A percentile compares a stretch with the other conserved stretches of the same genome.
Conservation (phyloP, 1,284 basidiomycete genomes). For the Leccinum subrobustum region DNA sequence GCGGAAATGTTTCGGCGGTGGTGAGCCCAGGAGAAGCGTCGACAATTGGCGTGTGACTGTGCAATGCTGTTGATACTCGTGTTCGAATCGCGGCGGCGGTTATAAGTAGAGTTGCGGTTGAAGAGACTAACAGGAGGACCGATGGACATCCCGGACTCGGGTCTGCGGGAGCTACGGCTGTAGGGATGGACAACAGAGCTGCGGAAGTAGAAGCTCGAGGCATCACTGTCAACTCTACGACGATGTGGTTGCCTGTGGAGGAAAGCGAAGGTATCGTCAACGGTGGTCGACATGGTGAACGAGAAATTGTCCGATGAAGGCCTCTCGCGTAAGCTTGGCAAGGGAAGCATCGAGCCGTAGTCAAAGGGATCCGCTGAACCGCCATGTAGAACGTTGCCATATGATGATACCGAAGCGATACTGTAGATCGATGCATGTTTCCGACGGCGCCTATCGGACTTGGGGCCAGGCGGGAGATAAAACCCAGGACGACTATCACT, state of each 20-base stretch:
- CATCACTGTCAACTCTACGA: conserved; percentile 68
- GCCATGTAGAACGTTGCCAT: conserved; percentile 64
- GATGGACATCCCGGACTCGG: conserved; percentile 47
- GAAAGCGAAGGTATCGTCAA: conserved; percentile 76
- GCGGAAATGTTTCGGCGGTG: conserved; percentile 60
- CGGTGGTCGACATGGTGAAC: conserved; percentile 52
- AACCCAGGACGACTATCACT: too few relatives aligned
- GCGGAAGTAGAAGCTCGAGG: conserved; percentile 74
- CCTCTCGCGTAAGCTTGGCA: conserved; percentile 50
- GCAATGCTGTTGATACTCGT: conserved; percentile 53
- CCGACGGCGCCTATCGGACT: too few relatives aligned
- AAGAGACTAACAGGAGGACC: conserved; percentile 71
- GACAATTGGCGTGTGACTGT: conserved; percentile 51
- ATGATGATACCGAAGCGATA: conserved; percentile 77
- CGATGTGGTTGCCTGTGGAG: conserved; percentile 44
- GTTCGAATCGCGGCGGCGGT: conserved; percentile 51
- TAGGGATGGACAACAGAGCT: conserved; percentile 33
- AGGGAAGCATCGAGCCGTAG: conserved; percentile 42
- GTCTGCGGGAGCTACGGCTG: conserved; percentile 47
- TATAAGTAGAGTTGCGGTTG: conserved; percentile 56
- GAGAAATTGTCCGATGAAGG: conserved; percentile 56
- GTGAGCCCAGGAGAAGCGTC: conserved; percentile 59
- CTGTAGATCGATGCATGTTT: conserved; percentile 42
- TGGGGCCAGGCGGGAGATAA: too few relatives aligned
- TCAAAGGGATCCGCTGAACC: conserved; percentile 75